phyloP scores from a whole-genome alignment of 345 rosid species.

The Citrus glauca region DNA sequence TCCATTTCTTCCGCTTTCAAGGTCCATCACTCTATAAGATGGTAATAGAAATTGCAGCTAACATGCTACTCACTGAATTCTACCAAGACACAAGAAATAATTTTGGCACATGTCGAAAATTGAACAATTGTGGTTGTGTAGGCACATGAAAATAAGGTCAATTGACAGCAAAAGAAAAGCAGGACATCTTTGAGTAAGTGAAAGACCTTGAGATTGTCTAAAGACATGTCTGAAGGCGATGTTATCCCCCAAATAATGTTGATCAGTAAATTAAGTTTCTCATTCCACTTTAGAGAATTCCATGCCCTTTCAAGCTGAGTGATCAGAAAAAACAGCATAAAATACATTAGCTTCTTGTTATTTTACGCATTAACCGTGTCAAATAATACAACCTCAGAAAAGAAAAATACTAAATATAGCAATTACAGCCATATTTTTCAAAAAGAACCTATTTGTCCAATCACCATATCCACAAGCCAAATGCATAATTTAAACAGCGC shows the following conservation, averaged over 20 bases:
- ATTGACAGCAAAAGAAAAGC: too few relatives aligned
- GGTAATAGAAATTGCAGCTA: neutral
- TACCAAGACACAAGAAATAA: neutral
- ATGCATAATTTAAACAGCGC: neutral
- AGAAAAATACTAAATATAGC: neutral
- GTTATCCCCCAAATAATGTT: conserved; percentile 58
- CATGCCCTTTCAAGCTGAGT: conserved; percentile 79
- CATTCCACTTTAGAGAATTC: conserved; percentile 57
- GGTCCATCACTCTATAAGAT: neutral
- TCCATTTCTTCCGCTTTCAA: neutral
- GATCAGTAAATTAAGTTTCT: conserved; percentile 46
- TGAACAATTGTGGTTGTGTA: neutral
- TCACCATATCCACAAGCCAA: neutral
- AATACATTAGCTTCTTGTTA: neutral
- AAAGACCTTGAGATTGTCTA: conserved; percentile 40
- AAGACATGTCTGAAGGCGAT: conserved; percentile 38
- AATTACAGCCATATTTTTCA: neutral
- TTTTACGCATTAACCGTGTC: neutral
- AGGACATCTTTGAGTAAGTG: neutral
- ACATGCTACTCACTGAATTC: neutral
- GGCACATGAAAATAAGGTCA: neutral
- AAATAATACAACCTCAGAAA: neutral
- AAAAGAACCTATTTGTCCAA: neutral
- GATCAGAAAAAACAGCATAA: neutral
- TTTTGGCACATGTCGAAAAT: neutral